These are phyloP conservation scores for Pelargonium citronellum DNA, from an alignment of 441 rosid species.

Conservation along the genomic window DNA sequence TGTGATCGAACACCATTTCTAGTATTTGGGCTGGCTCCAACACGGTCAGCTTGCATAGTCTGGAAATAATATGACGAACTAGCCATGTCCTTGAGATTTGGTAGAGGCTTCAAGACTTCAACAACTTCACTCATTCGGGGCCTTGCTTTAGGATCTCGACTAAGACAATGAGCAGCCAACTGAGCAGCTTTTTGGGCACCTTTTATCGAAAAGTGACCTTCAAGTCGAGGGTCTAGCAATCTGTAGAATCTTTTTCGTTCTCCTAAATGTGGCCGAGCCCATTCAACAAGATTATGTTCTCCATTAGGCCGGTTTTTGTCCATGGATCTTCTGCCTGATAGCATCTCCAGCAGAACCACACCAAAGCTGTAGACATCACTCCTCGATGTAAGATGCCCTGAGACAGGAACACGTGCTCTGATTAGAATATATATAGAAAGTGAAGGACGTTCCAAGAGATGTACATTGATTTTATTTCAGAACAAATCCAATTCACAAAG, in stretches of 20 bases:
- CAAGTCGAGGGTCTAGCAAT: constrained; percentile 57
- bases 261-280: constrained; percentile 60
- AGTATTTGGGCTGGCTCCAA: constrained; percentile 27
- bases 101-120: constrained; percentile 46
- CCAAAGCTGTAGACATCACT: constrained; percentile 74
- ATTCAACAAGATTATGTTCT: constrained; percentile 63
- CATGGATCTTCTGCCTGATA: constrained; percentile 61
- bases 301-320: constrained; percentile 70
- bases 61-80: constrained; percentile 64
- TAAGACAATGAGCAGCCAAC: constrained; percentile 58
- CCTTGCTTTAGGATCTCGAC: constrained; percentile 60
- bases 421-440: neutral
- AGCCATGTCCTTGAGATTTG: constrained; percentile 62
- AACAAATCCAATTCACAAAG: neutral
- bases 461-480: neutral
- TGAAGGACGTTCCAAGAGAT: too few species aligned
- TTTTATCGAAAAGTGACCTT: constrained; percentile 60
- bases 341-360: constrained; percentile 63
- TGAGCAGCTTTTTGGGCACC: constrained; percentile 67
- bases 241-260: constrained; percentile 53
- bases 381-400: constrained; percentile 62
- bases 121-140: constrained; percentile 65
- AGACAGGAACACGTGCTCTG: constrained; percentile 9
- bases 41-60: constrained; percentile 46
- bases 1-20: constrained; percentile 33